Evolutionary conservation across 2,329 filamentous ascomycete genomes (phyloP), one percentile per base, ranked within the genome.

Genomic region (Fusarium sp.): DNA sequence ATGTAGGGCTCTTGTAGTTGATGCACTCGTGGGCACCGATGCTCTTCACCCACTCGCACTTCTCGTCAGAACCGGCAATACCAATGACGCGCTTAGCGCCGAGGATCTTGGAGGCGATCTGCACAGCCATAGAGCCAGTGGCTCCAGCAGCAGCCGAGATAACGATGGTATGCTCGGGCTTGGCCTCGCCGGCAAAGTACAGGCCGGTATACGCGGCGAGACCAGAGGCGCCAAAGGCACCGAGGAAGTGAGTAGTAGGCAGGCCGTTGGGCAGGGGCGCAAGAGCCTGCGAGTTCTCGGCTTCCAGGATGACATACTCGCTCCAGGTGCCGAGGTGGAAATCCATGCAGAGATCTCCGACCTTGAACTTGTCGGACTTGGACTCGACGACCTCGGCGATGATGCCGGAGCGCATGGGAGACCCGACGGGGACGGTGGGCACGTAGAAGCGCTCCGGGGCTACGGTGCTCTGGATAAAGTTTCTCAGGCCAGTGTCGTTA

Each of bases 1-100:
- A 75, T 23, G 67, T 75, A 36, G 72, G 73, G 55, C 72, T 75
- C 65, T 75, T 75, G 61, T 75, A 75, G 71, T 75, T 72, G 56
- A 75, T 56, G 48, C 73, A 75, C 36, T 71, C 73, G 27, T 75
- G 68, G 1, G 73, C 73, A 4, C 73, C 73, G 1, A 75, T 73
- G 45, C 70, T 63, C 47, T 66, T 62, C 5, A 75, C 73, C 73
- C 73, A 75, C 36, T 66, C 59, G 7, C 73, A 75, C 66, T 75
- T 75, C 58, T 75, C 73, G 14, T 73, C 71, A 2, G 69, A 70
- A 18, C 73, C 73, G 0, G 73, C 73, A 41, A 75, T 75, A 6
- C 73, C 73, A 25, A 75, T 67, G 48, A 75, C 73, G 6, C 72
- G 72, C 70, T 74, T 75, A 20, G 73, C 72, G 3, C 69, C 69